These are phyloP conservation scores for Plasmodium sp. DNA, from an alignment of 169 alveolate species.

Conservation along the genomic window DNA sequence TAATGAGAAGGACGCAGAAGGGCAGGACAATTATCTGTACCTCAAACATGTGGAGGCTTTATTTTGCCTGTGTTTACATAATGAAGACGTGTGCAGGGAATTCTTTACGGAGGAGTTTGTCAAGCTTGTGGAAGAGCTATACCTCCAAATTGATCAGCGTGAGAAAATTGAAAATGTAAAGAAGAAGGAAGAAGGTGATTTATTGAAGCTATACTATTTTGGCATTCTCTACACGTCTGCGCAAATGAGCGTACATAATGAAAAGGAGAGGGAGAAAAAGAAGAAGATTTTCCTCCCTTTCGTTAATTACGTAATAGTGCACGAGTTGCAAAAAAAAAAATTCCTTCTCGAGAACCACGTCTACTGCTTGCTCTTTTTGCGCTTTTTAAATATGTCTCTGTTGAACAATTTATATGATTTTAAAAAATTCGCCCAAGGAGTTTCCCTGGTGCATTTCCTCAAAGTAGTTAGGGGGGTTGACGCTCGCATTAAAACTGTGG, in stretches of 20 bases:
- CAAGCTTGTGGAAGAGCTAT: conserved; percentile 5
- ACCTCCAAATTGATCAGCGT: conserved; percentile 15
- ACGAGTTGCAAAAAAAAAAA: conserved; percentile 33
- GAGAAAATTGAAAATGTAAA: neutral
- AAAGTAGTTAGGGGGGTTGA: neutral
- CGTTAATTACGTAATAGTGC: conserved; percentile 4
- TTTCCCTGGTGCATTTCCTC: neutral
- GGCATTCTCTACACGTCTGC: conserved; percentile 31
- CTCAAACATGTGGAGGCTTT: conserved; percentile 20
- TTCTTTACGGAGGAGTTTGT: conserved; percentile 2
- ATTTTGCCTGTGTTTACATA: conserved; percentile 27
- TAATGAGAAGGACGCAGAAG: neutral
- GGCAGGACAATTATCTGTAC: neutral
- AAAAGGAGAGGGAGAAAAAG: neutral
- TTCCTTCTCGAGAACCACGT: conserved; percentile 38
- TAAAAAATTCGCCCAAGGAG: conserved; percentile 4
- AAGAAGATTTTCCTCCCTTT: neutral
- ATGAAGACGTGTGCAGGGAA: conserved; percentile 5
- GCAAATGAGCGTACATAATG: neutral
- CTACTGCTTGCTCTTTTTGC: conserved; percentile 20
- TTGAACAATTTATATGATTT: conserved; percentile 34
- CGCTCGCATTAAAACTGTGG: neutral
- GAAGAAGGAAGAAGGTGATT: neutral
- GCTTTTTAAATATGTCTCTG: conserved; percentile 36
- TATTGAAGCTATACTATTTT: conserved; percentile 34